Percentiles rank a stretch among this genome's conserved stretches.
These are phyloP conservation scores for Solanum hybrid DNA, from an alignment of 305 asterid species.

Conservation along the genomic window DNA sequence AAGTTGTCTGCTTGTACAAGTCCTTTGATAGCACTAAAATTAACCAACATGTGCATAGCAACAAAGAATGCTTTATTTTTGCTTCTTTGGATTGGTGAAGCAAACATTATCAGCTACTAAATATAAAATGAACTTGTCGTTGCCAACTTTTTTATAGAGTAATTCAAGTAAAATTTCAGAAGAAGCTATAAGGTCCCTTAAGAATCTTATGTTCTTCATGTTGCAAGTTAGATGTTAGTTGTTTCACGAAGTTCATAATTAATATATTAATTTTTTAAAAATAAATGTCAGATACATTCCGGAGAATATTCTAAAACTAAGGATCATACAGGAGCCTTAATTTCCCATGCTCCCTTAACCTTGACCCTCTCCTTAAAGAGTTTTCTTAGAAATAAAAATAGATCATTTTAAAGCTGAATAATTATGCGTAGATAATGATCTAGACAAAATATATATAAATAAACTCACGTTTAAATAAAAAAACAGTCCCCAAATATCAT, in stretches of 20 bases:
- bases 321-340: not conserved
- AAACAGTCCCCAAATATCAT: not conserved
- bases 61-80: not conserved
- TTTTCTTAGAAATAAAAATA: not conserved
- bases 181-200: not conserved
- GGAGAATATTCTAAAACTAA: not conserved
- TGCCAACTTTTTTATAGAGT: not conserved
- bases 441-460: not conserved
- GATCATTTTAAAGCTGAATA: not conserved
- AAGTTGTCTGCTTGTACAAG: not conserved
- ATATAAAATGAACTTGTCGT: not conserved
- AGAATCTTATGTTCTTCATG: not conserved
- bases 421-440: not conserved
- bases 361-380: not conserved
- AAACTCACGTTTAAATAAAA: not conserved
- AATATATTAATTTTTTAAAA: too few species aligned
- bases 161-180: not conserved
- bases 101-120: not conserved
- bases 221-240: not conserved
- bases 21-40: not conserved
- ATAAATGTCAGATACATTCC: not conserved
- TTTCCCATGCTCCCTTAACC: not conserved
- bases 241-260: not conserved
- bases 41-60: not conserved
- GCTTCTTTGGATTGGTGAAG: not conserved